Evolutionary conservation across 1,284 basidiomycete species (phyloP), one percentile per base, ranked within the genome.

Genomic region (Coniferiporia weirii): DNA sequence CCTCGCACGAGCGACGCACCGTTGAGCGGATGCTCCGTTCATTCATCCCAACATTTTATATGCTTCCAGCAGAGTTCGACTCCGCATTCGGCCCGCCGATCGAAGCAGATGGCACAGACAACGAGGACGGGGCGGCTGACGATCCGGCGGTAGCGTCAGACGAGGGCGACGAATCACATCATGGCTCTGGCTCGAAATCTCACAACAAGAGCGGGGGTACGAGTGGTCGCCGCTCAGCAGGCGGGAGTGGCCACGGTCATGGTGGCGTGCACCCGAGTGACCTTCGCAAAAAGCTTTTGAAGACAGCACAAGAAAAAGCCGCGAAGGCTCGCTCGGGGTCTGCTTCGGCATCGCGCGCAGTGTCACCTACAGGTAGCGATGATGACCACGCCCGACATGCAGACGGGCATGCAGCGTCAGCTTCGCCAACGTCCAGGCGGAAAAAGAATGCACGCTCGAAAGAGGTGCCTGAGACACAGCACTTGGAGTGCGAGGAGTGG

Each of bases 11-110:
- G 73, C 84, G 93, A 52, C 84, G 91, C 57, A 80, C 83, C 51
- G 86, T 98, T 57, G 95, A 98, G 71, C 79, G 80, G 49, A 95
- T 96, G 75, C 76, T 99, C 51, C 84, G 91, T 35, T 76, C 84
- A 17, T 95, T 99, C 71, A 79, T 98, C 50, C 93, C 94, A 1
- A 74, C 86, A 45, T 78, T 98, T 44, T 93, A 89, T 76, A 86
- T 86, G 78, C 82, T 87, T 66, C 80, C 89, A 43, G 81, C 84
- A 15, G 92, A 93, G 66, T 91, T 95, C 69, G 89, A 92, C 66
- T 80, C 81, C 15, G 83, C 83, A 4, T 91, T 84, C 66, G 84
- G 80, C 5, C 81, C 85, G 17, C 72, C 81, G 52, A 80, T 83
- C 43, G 80, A 81, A 32, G 60, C 75, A 35, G 79, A 75, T 57